Base-by-base conservation (phyloP, 2,329 filamentous ascomycete genomes). In the Drechslerella coelobrocha region DNA sequence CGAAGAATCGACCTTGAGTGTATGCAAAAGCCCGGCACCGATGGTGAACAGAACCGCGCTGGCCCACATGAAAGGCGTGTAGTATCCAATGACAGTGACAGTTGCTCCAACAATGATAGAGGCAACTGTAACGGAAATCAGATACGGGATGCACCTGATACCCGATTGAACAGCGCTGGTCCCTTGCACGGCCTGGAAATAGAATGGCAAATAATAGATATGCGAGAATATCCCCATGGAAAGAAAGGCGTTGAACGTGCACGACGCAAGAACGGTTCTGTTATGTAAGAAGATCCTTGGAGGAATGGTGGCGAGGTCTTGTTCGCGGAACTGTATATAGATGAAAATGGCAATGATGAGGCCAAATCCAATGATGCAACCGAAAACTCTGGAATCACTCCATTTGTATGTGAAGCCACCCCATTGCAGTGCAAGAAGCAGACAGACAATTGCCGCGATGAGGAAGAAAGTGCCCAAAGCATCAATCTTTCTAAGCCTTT, bases 181-280 rank as follows among this genome's bases (percentile, higher is more conserved):
- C 3, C 78, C 78, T 56, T 80, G 79, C 68, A 82, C 79, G 3
- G 80, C 81, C 72, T 83, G 81, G 74, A 83, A 82, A 78, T 79
- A 83, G 56, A 82, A 78, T 0, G 81, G 80, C 1, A 82, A 62
- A 63, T 79, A 81, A 61, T 79, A 81, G 81, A 73, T 41, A 80
- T 78, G 39, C 79, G 77, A 72, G 82, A 78, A 12, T 76, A 76
- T 2, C 2, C 75, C 78, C 21, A 78, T 78, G 21, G 79, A 77
- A 43, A 81, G 78, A 37, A 78, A 76, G 2, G 75, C 74, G 23
- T 60, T 73, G 55, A 73, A 71, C 1, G 78, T 81, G 55, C 76
- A 76, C 1, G 74, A 61, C 14, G 77, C 76, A 23, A 76, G 63
- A 1, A 77, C 73, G 31, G 81, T 77, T 31, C 77, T 79, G 17